These are phyloP conservation scores for Camelina sativa DNA, from an alignment of 345 rosid species.

Conservation along the genomic window DNA sequence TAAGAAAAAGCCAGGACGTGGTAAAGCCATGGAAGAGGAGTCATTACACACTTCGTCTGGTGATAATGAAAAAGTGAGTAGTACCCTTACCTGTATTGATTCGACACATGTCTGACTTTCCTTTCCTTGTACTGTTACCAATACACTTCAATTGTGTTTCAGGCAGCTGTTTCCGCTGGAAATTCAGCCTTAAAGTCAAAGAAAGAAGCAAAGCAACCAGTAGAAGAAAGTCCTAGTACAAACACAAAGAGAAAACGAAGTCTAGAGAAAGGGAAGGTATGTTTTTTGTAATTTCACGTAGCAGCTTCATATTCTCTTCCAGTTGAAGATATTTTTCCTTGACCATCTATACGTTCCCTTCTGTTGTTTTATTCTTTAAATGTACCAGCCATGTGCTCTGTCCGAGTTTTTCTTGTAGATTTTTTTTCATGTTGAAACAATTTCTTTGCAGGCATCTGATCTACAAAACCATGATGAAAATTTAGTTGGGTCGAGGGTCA, in stretches of 20 bases:
- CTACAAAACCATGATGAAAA: slow-evolving; percentile 49
- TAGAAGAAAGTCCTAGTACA: slow-evolving; percentile 65
- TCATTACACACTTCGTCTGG: slow-evolving; percentile 47
- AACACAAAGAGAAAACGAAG: slow-evolving; percentile 64
- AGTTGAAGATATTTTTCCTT: slow-evolving; percentile 8
- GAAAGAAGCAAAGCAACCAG: slow-evolving; percentile 52
- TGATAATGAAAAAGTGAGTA: slow-evolving; percentile 60
- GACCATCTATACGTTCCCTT: neutral
- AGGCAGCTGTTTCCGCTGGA: slow-evolving; percentile 62
- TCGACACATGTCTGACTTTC: slow-evolving; percentile 8
- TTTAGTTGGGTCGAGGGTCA: slow-evolving; percentile 74
- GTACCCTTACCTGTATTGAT: slow-evolving; percentile 23
- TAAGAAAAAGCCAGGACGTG: slow-evolving; percentile 58
- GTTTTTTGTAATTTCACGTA: slow-evolving; percentile 26
- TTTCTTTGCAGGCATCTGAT: slow-evolving; percentile 63
- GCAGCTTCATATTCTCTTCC: slow-evolving; percentile 19
- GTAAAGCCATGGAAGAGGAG: slow-evolving; percentile 53
- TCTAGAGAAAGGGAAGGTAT: slow-evolving; percentile 61
- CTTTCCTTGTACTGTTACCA: slow-evolving; percentile 14
- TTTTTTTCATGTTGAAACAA: slow-evolving; percentile 28
- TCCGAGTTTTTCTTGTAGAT: neutral
- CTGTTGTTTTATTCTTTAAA: neutral
- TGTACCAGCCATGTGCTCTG: slow-evolving; percentile 16
- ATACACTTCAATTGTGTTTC: slow-evolving; percentile 31
- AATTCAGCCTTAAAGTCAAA: slow-evolving; percentile 56